A percentile compares a stretch with the other conserved stretches of the same genome.
Conservation (phyloP, 2,329 filamentous ascomycete species). For the Ceratocystis alfenasii region DNA sequence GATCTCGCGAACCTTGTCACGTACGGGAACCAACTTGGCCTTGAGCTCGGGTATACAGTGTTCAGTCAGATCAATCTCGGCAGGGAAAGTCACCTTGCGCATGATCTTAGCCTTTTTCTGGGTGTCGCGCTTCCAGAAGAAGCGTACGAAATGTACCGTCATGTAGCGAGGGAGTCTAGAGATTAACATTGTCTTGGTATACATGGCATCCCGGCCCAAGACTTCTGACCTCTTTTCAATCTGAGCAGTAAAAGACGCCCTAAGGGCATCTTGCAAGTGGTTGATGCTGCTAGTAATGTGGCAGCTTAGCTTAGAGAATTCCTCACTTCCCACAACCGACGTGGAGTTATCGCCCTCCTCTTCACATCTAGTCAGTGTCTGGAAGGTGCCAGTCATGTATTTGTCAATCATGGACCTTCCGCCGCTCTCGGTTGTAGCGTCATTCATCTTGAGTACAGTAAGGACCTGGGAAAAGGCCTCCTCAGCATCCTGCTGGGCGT, state of each 20-base stretch:
- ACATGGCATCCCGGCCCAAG: constrained; percentile 65
- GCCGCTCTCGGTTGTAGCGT: neutral
- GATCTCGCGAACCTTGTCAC: constrained; percentile 90
- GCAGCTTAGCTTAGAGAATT: constrained; percentile 88
- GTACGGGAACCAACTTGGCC: constrained; percentile 73
- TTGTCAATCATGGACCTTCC: constrained; percentile 68
- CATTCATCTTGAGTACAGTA: constrained; percentile 52
- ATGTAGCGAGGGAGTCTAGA: constrained; percentile 86
- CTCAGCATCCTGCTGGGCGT: constrained; percentile 96
- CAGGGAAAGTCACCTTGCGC: constrained; percentile 93
- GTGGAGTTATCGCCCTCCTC: constrained; percentile 70
- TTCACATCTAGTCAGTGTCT: constrained; percentile 69
- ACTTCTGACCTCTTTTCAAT: constrained; percentile 78
- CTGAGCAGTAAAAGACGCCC: constrained; percentile 70
- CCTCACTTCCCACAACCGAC: constrained; percentile 54
- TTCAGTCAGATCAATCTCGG: constrained; percentile 83
- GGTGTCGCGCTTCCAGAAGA: constrained; percentile 92
- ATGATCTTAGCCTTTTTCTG: constrained; percentile 99
- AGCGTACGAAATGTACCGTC: constrained; percentile 92
- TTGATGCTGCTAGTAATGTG: constrained; percentile 83
- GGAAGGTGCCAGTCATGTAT: constrained; percentile 76
- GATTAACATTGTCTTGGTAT: constrained; percentile 86
- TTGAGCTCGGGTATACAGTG: constrained; percentile 88
- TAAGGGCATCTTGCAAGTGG: constrained; percentile 78
- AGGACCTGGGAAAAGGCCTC: constrained; percentile 97